Percentiles rank a stretch among this genome's conserved stretches.
Conservation (phyloP, 371 early-diverging fungal genomes). For the Batrachochytrium dendrobatidis region DNA sequence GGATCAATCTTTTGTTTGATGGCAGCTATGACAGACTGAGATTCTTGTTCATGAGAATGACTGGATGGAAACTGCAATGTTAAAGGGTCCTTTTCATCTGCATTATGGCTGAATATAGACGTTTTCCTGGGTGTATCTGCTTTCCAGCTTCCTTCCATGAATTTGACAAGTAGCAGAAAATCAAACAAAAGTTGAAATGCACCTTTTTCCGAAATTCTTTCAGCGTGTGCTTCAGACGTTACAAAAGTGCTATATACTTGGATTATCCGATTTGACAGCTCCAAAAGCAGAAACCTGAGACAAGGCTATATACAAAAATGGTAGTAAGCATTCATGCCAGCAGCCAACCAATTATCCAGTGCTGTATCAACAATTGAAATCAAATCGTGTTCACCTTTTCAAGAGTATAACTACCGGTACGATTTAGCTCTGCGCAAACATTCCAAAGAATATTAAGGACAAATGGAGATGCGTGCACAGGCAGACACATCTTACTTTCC, state of each 20-base stretch:
- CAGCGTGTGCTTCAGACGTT: neutral
- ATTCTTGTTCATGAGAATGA: no score
- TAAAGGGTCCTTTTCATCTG: no score
- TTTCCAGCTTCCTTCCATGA: slow-evolving; percentile 13
- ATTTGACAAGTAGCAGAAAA: slow-evolving; percentile 10
- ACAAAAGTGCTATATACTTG: neutral
- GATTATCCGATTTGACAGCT: neutral
- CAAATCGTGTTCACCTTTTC: slow-evolving; percentile 7
- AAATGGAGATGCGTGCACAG: slow-evolving; percentile 10
- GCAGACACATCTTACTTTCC: neutral
- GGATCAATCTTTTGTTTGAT: slow-evolving; percentile 20
- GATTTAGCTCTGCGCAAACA: slow-evolving; percentile 11
- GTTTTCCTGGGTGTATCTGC: no score
- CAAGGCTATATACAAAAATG: neutral
- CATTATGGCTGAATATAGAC: no score
- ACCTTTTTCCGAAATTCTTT: neutral
- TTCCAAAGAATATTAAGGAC: slow-evolving; percentile 5
- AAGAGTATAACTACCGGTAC: slow-evolving; percentile 11
- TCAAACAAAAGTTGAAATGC: slow-evolving; percentile 9
- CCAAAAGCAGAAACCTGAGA: neutral
- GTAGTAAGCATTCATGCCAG: neutral
- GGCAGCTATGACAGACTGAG: neutral
- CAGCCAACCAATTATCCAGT: neutral
- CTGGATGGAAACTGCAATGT: no score
- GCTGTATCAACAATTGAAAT: neutral